These are phyloP conservation scores for Boletus edulis DNA, from an alignment of 768 basidiomycete genomes.

Conservation along the genomic window DNA sequence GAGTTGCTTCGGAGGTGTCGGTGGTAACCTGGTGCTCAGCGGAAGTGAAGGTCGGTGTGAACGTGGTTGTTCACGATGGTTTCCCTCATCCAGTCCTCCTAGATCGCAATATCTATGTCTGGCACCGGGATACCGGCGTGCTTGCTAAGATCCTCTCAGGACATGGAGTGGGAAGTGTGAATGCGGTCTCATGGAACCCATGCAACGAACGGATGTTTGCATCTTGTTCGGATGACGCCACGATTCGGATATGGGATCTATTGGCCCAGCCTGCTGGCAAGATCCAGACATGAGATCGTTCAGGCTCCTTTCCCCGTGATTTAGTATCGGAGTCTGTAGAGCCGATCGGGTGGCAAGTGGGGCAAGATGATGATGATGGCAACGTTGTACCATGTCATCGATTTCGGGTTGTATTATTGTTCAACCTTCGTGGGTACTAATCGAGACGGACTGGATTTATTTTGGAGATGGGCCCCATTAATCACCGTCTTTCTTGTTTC, in stretches of 20 bases:
- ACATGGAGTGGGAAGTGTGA: constrained; percentile 88
- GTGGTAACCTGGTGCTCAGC: constrained; percentile 85
- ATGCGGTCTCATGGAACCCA: constrained; percentile 99
- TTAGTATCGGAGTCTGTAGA: constrained; percentile 61
- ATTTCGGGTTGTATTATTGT: no score
- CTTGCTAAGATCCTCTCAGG: constrained; percentile 87
- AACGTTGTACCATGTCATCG: no score
- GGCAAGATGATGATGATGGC: no score
- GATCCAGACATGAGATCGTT: constrained; percentile 42
- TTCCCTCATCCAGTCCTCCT: constrained; percentile 9
- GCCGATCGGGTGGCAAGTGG: constrained; percentile 27
- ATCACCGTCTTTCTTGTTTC: no score
- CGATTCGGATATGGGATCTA: constrained; percentile 88
- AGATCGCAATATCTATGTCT: constrained; percentile 95
- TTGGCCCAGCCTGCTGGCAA: constrained; percentile 43
- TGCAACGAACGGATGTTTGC: constrained; percentile 89
- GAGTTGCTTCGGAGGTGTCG: constrained; percentile 90
- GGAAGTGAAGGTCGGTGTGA: constrained; percentile 84
- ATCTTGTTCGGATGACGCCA: constrained; percentile 90
- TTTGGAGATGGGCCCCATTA: no score
- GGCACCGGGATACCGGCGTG: constrained; percentile 84
- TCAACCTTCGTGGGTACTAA: no score
- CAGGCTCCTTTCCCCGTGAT: constrained; percentile 48
- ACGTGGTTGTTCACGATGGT: neutral
- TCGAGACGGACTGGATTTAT: neutral